These are phyloP conservation scores for Neofusicoccum ribis DNA, from an alignment of 2,329 filamentous ascomycete genomes.

Conservation along the genomic window DNA sequence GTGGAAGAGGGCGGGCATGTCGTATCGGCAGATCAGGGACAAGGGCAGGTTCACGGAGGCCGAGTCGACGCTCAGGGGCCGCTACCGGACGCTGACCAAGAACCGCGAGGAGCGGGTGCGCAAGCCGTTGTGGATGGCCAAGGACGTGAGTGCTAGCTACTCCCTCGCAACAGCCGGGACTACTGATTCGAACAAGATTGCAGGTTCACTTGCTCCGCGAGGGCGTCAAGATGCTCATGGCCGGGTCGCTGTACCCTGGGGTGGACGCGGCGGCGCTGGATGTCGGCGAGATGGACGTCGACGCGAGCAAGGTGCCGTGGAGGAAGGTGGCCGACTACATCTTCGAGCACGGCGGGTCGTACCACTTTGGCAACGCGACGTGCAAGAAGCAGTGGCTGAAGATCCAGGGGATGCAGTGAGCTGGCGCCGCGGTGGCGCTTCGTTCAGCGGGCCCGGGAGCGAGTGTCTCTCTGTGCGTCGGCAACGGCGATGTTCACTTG, in stretches of 20 bases:
- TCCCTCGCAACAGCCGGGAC: background rate
- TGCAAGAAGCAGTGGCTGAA: constrained; percentile 64
- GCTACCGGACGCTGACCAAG: constrained; percentile 67
- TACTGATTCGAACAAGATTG: background rate
- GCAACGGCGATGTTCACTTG: too few relatives aligned
- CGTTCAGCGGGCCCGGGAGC: background rate
- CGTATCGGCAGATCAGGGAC: constrained; percentile 64
- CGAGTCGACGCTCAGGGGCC: constrained; percentile 71
- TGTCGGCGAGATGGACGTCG: constrained; percentile 12
- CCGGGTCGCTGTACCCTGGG: background rate
- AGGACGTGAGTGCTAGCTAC: constrained; percentile 59
- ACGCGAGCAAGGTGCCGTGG: constrained; percentile 54
- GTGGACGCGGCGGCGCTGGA: background rate
- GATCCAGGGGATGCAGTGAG: constrained; percentile 20
- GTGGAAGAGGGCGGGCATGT: constrained; percentile 57
- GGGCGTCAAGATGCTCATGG: background rate
- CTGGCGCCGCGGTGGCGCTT: background rate
- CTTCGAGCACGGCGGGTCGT: constrained; percentile 52
- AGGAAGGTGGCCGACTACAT: constrained; percentile 60
- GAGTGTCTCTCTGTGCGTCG: background rate
- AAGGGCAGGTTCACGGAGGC: constrained; percentile 61
- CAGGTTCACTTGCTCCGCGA: constrained; percentile 16
- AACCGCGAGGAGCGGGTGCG: constrained; percentile 61
- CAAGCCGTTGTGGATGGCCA: constrained; percentile 63
- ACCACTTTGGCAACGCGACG: constrained; percentile 61